Percentiles rank a stretch among this genome's conserved stretches.
These are phyloP conservation scores for Tetrahymena malaccensis DNA, from an alignment of 73 alveolate genomes.

Conservation along the genomic window DNA sequence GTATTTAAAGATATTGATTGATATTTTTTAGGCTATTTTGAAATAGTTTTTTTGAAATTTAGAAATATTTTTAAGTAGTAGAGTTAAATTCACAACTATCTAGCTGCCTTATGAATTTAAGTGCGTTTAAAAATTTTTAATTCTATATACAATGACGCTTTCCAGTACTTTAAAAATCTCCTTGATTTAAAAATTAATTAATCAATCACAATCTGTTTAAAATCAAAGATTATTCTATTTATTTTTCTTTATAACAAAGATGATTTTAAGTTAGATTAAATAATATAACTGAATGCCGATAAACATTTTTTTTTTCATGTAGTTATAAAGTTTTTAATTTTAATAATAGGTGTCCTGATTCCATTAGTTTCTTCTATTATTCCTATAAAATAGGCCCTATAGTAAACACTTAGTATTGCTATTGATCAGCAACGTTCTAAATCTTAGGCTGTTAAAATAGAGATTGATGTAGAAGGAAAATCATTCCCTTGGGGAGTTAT, in stretches of 20 bases:
- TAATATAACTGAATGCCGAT: neutral
- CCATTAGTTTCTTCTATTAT: conserved; percentile 58
- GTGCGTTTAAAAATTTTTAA: no score
- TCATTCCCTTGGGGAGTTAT: conserved; percentile 29
- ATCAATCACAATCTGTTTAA: no score
- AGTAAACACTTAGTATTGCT: conserved; percentile 54
- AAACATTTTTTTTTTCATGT: neutral
- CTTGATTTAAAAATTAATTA: no score
- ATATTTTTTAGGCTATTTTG: no score
- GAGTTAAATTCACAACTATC: no score
- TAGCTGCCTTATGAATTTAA: no score
- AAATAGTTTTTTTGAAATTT: no score
- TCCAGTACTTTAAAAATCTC: no score
- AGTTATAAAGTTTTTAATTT: neutral
- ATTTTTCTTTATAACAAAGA: no score
- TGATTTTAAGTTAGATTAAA: neutral
- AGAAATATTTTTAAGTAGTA: no score
- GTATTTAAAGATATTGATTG: no score
- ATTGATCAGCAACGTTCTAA: conserved; percentile 59
- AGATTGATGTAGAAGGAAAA: conserved; percentile 13
- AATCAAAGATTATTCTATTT: neutral
- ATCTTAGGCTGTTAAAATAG: conserved; percentile 51
- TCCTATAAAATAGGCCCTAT: conserved; percentile 58
- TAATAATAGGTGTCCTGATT: conserved; percentile 49
- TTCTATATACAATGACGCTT: no score